Base-by-base conservation (phyloP, 2,329 filamentous ascomycete species). In the Cladosporium cucumerinum region DNA sequence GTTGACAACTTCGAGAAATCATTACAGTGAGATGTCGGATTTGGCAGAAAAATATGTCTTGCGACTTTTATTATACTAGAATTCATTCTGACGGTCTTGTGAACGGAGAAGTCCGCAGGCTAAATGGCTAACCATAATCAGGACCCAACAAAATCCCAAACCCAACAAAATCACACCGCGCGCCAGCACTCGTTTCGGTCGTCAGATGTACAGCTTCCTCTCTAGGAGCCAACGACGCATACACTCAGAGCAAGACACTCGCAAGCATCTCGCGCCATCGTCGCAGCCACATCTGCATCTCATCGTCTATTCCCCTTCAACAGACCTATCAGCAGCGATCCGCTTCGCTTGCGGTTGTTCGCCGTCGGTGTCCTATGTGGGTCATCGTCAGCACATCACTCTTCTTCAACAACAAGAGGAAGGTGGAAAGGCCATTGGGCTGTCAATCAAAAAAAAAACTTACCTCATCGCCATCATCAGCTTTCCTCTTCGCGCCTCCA, bases 401-500 rank as follows among this genome's bases (percentile, higher is more conserved):
- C 18, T 21, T 25, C n/a, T 12, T 55, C 8, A 62, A 12, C 7
- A 16, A 23, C 2, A 21, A 18, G 12, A 21, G 36, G 14, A n/a
- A 8, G 7, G 12, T 28, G 21, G 25, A 2, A 43, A n/a, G 34
- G 12, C 12, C 14, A 30, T 5, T 30, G 28, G 8, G 28, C 28
- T 8, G 8, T 32, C 30, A 11, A 11, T 8, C 26, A 5, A 6
- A 10, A 34, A 34, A n/a, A 6, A 2, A 26, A 58, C 54, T 59
- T 25, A 64, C 63, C 21, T 72, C 70, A 25, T 71, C 61, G n/a
- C 57, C 66, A 21, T 72, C 66, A 23, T 71, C 72, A 7, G 71
- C 69, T 66, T 74, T 74, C 59, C 73, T 71, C 72, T 74, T 75
- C 43, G 73, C 73, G 21, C 73, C 73, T 8, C 65, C 68, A 12